Evolutionary conservation across 257 asterid genomes (phyloP).

Genomic region (Forsythia suspensa): DNA sequence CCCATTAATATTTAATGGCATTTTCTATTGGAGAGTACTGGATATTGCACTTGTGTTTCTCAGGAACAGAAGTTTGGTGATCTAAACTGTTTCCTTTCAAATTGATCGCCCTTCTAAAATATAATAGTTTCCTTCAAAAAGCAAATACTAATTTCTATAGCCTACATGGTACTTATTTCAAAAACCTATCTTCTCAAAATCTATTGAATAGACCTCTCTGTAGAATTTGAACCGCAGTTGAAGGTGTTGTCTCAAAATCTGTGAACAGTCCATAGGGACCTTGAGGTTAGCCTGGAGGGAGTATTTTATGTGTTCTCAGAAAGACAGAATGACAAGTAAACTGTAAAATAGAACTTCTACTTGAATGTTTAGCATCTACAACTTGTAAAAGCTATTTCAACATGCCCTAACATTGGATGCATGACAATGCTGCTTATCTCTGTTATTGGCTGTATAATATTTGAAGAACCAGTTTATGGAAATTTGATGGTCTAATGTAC

Average conservation of each 20-base stretch:
- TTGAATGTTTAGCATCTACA: background rate
- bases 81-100: background rate
- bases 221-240: background rate
- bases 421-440: background rate
- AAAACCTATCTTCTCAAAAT: background rate
- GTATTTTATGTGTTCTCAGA: constrained; percentile 1
- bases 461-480: background rate
- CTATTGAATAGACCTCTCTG: background rate
- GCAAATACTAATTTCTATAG: background rate
- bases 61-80: background rate
- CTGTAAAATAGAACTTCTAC: background rate
- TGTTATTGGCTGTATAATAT: background rate
- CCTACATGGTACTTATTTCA: background rate
- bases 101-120: background rate
- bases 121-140: background rate
- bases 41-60: background rate
- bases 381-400: background rate
- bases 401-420: background rate
- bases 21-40: background rate
- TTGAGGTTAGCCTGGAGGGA: background rate
- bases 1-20: background rate
- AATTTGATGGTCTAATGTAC: background rate
- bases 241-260: constrained; percentile 6
- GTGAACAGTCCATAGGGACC: background rate
- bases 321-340: background rate